Percentiles rank a stretch among this genome's conserved stretches.
Evolutionary conservation across 352 stramenopile species (phyloP).

Genomic region (Plasmopara viticola): DNA sequence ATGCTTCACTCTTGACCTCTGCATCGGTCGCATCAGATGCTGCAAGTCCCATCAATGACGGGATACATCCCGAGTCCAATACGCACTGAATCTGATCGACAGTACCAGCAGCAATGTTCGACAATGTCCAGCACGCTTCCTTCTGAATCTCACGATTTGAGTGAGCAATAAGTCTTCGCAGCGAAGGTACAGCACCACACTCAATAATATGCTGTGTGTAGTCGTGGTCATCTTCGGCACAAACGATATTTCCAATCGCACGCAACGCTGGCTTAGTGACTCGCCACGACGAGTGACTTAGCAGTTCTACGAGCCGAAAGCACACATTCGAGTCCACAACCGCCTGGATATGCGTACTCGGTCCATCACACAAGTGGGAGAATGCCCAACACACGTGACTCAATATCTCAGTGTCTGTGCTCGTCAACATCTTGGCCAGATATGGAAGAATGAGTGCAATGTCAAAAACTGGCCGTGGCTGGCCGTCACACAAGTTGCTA

Average conservation of each 20-base stretch:
- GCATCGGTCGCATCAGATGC: slow-evolving; percentile 88
- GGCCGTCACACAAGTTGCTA: slow-evolving; percentile 89
- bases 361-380: slow-evolving; percentile 95
- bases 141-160: slow-evolving; percentile 98
- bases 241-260: slow-evolving; percentile 99
- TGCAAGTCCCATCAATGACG: slow-evolving; percentile 92
- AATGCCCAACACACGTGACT: slow-evolving; percentile 95
- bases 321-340: slow-evolving; percentile 88
- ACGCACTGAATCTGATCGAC: slow-evolving; percentile 97
- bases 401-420: slow-evolving; percentile 92
- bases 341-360: slow-evolving; percentile 93
- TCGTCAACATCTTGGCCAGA: slow-evolving; percentile 88
- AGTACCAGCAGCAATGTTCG: slow-evolving; percentile 97
- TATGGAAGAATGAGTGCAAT: slow-evolving; percentile 86
- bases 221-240: slow-evolving; percentile 92
- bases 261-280: slow-evolving; percentile 95
- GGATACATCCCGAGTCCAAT: slow-evolving; percentile 94
- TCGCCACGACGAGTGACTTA: slow-evolving; percentile 90
- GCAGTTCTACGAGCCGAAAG: slow-evolving; percentile 90
- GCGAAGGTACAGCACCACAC: slow-evolving; percentile 90
- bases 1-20: slow-evolving; percentile 96
- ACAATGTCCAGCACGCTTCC: slow-evolving; percentile 94
- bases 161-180: slow-evolving; percentile 92
- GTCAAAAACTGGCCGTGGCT: slow-evolving; percentile 85
- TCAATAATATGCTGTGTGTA: slow-evolving; percentile 95